Evolutionary conservation across 768 basidiomycete species (phyloP).

Genomic region (Albatrellus ellisii): DNA sequence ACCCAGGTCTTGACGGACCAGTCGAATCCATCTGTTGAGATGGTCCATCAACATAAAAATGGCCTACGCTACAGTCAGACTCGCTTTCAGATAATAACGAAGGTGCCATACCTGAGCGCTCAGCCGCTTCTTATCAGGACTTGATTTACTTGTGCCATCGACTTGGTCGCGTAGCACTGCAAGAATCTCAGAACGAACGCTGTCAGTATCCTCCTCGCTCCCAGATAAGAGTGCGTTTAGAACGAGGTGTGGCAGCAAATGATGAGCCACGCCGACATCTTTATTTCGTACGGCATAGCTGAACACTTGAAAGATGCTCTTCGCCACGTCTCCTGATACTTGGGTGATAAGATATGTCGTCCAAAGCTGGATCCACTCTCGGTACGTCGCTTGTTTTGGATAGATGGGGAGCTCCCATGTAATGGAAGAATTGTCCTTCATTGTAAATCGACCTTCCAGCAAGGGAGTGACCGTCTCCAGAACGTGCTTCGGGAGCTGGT

Average conservation of each 20-base stretch:
- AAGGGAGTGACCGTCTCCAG: slow-evolving; percentile 80
- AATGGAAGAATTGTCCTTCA: slow-evolving; percentile 22
- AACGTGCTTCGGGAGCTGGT: slow-evolving; percentile 64
- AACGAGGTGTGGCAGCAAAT: slow-evolving; percentile 84
- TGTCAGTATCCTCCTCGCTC: slow-evolving; percentile 39
- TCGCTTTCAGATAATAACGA: background rate
- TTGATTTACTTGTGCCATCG: slow-evolving; percentile 37
- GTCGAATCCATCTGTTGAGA: slow-evolving; percentile 78
- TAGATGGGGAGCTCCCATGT: slow-evolving; percentile 63
- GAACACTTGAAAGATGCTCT: slow-evolving; percentile 66
- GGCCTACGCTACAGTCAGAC: slow-evolving; percentile 34
- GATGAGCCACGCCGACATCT: slow-evolving; percentile 89
- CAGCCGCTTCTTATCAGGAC: slow-evolving; percentile 69
- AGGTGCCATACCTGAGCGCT: slow-evolving; percentile 70
- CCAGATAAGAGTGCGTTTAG: slow-evolving; percentile 77
- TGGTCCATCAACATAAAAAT: slow-evolving; percentile 94
- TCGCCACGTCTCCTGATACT: slow-evolving; percentile 43
- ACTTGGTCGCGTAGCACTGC: slow-evolving; percentile 85
- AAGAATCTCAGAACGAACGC: slow-evolving; percentile 65
- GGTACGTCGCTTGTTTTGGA: slow-evolving; percentile 61
- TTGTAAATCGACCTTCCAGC: slow-evolving; percentile 49
- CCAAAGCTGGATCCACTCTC: slow-evolving; percentile 95
- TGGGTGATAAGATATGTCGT: slow-evolving; percentile 65
- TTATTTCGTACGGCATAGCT: slow-evolving; percentile 68
- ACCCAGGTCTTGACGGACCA: slow-evolving; percentile 47